Percentiles rank a stretch among this genome's conserved stretches.
These are phyloP conservation scores for Floccularia luteovirens DNA, from an alignment of 768 basidiomycete genomes.

Conservation along the genomic window DNA sequence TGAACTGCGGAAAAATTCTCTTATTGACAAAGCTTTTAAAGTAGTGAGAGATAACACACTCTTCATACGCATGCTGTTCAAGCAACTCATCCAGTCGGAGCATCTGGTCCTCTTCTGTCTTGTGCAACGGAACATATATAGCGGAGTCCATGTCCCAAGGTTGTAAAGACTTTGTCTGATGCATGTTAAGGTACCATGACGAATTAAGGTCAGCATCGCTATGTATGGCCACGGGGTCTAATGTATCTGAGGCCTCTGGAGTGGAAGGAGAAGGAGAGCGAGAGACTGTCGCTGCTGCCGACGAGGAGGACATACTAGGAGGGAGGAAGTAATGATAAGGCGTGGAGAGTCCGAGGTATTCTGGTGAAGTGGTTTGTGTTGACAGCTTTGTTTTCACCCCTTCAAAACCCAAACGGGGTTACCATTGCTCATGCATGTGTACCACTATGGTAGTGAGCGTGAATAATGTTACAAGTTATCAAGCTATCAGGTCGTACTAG, in stretches of 20 bases:
- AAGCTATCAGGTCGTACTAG: too few species aligned
- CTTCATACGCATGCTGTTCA: constrained; percentile 68
- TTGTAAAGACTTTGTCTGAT: constrained; percentile 31
- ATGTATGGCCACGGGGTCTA: constrained; percentile 42
- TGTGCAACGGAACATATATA: constrained; percentile 28
- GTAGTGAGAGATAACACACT: constrained; percentile 36
- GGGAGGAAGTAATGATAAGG: constrained; percentile 10
- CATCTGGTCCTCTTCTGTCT: constrained; percentile 47
- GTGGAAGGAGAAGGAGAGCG: constrained; percentile 70
- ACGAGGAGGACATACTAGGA: constrained; percentile 50
- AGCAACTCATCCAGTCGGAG: constrained; percentile 68
- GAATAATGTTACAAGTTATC: too few species aligned
- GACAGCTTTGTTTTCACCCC: background rate
- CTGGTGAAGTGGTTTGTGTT: constrained; percentile 2
- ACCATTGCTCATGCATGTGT: too few species aligned
- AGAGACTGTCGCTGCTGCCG: constrained; percentile 46
- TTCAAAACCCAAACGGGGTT: too few species aligned
- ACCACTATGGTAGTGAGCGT: too few species aligned
- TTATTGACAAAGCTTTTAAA: constrained; percentile 7
- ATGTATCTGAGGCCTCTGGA: constrained; percentile 54
- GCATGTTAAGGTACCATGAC: constrained; percentile 50
- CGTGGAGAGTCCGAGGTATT: constrained; percentile 3
- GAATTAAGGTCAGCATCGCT: constrained; percentile 38
- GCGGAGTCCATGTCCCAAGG: constrained; percentile 36
- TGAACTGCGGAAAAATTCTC: constrained; percentile 18